phyloP scores from a whole-genome alignment of 2,329 filamentous ascomycete species.

The Emergomyces pasteurianus region DNA sequence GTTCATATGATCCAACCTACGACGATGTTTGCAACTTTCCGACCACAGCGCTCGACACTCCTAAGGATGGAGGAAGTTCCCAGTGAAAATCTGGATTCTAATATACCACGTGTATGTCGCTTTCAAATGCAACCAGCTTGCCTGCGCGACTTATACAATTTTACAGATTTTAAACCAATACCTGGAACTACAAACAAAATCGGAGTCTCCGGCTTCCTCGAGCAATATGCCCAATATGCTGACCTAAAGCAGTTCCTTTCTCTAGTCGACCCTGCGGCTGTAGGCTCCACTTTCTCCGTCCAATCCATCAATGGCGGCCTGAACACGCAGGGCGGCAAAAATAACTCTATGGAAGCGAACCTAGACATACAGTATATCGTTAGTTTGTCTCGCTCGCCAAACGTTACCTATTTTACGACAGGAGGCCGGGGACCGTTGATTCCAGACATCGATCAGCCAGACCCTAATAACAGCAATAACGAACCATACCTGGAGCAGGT shows the following conservation, averaged over 20 bases:
- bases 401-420: conserved; percentile 45
- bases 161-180: conserved; percentile 31
- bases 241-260: conserved; percentile 29
- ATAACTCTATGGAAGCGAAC: conserved; percentile 46
- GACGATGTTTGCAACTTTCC: conserved; percentile 42
- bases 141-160: conserved; percentile 38
- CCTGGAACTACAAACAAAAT: conserved; percentile 28
- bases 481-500: conserved; percentile 58
- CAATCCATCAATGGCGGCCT: conserved; percentile 46
- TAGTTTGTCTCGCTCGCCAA: conserved; percentile 42
- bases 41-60: conserved; percentile 18
- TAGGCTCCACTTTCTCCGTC: conserved; percentile 46
- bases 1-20: conserved; percentile 56
- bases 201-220: conserved; percentile 39
- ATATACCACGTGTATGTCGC: conserved; percentile 19
- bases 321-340: conserved; percentile 35
- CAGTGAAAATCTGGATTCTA: background rate
- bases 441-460: conserved; percentile 36
- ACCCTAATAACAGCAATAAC: conserved; percentile 37
- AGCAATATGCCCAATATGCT: conserved; percentile 19
- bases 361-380: conserved; percentile 53
- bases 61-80: conserved; percentile 19
- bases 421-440: conserved; percentile 43
- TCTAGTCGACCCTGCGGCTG: conserved; percentile 41
- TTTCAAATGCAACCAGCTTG: conserved; percentile 37